Conservation (phyloP, 208 protist genomes). For the Lotmaria passim region DNA sequence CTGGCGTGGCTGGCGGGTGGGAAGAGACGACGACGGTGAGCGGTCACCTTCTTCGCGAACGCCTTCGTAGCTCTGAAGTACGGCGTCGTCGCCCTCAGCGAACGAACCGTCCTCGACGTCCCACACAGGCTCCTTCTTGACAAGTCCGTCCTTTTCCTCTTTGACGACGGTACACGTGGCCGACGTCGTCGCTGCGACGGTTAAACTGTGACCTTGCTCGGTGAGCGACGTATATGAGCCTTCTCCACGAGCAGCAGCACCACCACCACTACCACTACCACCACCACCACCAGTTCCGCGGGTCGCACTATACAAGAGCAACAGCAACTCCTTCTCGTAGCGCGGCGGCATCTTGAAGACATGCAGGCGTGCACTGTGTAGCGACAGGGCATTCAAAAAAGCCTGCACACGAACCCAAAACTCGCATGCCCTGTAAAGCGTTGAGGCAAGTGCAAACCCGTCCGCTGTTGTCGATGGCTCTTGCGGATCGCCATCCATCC, state of each 20-base stretch:
- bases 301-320: conserved; percentile 53
- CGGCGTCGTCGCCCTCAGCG: background rate
- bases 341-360: conserved; percentile 58
- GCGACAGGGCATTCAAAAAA: conserved; percentile 68
- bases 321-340: conserved; percentile 79
- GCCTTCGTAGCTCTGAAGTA: conserved; percentile 11
- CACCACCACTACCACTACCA: too few species aligned
- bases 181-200: too few species aligned
- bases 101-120: conserved; percentile 11
- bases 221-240: too few species aligned
- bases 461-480: background rate
- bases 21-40: background rate
- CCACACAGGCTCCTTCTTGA: conserved; percentile 37
- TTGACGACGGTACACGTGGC: too few species aligned
- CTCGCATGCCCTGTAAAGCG: conserved; percentile 56
- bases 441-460: conserved; percentile 37
- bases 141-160: conserved; percentile 1
- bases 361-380: conserved; percentile 66
- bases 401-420: conserved; percentile 77
- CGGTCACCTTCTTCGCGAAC: background rate
- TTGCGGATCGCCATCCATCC: background rate
- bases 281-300: background rate
- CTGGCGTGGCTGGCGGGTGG: conserved; percentile 12
- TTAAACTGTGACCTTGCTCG: too few species aligned
- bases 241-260: too few species aligned